These are phyloP conservation scores for Penicillium sp. DNA, from an alignment of 2,329 filamentous ascomycete species.

Conservation along the genomic window DNA sequence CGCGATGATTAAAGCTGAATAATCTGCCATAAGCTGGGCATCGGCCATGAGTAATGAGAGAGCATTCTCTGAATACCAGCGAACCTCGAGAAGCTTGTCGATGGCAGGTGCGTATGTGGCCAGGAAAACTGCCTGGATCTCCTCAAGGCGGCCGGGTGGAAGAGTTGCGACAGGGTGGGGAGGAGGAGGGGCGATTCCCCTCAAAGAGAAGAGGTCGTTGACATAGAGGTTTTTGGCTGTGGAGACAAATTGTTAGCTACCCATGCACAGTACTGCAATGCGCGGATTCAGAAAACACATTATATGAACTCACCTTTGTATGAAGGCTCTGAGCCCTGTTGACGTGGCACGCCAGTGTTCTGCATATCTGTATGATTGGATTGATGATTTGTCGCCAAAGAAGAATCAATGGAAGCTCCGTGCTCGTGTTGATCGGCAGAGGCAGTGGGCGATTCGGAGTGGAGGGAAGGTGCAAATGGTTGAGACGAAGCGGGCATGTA, in stretches of 20 bases:
- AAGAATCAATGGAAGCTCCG: slow-evolving; percentile 64
- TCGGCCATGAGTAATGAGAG: slow-evolving; percentile 56
- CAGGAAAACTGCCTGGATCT: slow-evolving; percentile 70
- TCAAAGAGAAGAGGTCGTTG: slow-evolving; percentile 68
- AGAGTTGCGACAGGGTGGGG: slow-evolving; percentile 53
- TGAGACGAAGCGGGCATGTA: slow-evolving; percentile 43
- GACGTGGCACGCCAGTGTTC: slow-evolving; percentile 30
- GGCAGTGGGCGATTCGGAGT: slow-evolving; percentile 39
- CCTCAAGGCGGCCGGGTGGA: slow-evolving; percentile 54
- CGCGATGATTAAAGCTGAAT: slow-evolving; percentile 62
- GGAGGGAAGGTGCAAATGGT: slow-evolving; percentile 40
- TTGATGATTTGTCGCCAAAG: slow-evolving; percentile 53
- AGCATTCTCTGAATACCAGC: slow-evolving; percentile 69
- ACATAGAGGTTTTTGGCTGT: slow-evolving; percentile 68
- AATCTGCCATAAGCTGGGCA: slow-evolving; percentile 62
- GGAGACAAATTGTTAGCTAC: slow-evolving; percentile 44
- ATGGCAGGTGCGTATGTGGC: slow-evolving; percentile 74
- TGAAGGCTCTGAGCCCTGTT: slow-evolving; percentile 21
- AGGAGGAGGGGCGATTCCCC: slow-evolving; percentile 59
- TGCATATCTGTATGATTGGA: slow-evolving; percentile 38
- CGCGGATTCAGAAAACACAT: background rate
- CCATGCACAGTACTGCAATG: background rate
- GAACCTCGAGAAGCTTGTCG: slow-evolving; percentile 75
- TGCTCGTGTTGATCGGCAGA: slow-evolving; percentile 57
- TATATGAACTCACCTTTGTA: slow-evolving; percentile 23